Evolutionary conservation across 2,329 filamentous ascomycete species (phyloP), one percentile per base, ranked within the genome.

Genomic region (Monosporascus cannonballus): DNA sequence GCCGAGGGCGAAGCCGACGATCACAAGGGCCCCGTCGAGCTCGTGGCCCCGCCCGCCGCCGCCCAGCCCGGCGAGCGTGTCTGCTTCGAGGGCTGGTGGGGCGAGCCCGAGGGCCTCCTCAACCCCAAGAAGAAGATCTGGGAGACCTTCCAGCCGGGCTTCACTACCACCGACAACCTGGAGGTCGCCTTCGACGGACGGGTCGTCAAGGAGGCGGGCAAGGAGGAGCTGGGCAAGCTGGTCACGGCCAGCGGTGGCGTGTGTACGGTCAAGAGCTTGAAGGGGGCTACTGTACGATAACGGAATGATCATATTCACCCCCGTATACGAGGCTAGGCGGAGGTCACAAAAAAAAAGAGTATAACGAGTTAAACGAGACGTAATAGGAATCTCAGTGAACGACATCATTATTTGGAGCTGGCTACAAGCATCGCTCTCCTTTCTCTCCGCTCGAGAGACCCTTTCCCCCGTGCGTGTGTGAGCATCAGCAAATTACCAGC

Each of bases 41-140:
- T 99, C 22, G 93, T 97, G 51, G 84, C 76, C 57, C 92, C 93
- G 1, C 94, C 94, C 1, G 81, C 79, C 18, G 90, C 82, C 41
- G 80, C 89, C 44, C 83, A 86, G 67, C 90, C 92, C 6, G 94
- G 94, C 54, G 90, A 96, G 68, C 79, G 89, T 15, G 89, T 97
- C 49, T 92, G 80, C 79, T 99, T 99, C 68, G 89, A 97, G 69
- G 94, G 94, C 47, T 99, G 90, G 86, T 80, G 90, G 71, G 92
- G 90, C 54, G 89, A 96, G 77, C 91, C 94, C 0, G 94, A 99
- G 80, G 87, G 86, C 57, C 84, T 93, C 49, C 80, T 99, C 53
- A 99, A 97, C 80, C 94, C 94, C 54, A 99, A 99, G 86, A 99
- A 97, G 85, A 97, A 97, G 85, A 78, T 97, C 56, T 97, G 93